Evolutionary conservation across 106 monocot species (phyloP).

Genomic region (Allium cepa): DNA sequence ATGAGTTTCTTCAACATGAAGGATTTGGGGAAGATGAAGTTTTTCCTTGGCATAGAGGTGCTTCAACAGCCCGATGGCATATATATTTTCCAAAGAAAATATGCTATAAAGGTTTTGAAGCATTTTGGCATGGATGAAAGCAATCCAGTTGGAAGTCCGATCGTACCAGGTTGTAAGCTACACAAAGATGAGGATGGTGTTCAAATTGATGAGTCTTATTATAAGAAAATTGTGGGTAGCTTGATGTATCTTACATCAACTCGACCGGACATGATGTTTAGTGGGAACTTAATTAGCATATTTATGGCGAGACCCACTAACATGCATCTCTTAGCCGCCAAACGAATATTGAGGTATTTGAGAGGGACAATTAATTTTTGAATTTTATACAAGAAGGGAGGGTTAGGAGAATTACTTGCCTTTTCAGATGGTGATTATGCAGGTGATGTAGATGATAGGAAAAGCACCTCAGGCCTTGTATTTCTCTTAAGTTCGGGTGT

Average conservation of each 20-base stretch:
- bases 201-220: background rate
- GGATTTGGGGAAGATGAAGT: background rate
- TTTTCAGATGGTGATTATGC: background rate
- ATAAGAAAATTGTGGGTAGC: background rate
- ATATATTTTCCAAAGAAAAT: background rate
- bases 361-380: background rate
- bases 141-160: background rate
- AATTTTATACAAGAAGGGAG: background rate
- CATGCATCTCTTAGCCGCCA: background rate
- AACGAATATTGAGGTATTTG: background rate
- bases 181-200: background rate
- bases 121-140: background rate
- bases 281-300: background rate
- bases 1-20: background rate
- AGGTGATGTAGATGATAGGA: no score
- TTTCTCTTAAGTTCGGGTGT: no score
- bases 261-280: background rate
- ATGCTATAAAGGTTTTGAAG: background rate
- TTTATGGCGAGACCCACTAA: background rate
- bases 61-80: background rate
- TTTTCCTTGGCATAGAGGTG: background rate
- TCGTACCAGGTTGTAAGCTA: background rate
- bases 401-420: background rate
- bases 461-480: no score
- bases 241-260: background rate